Conservation (phyloP, 2,329 filamentous ascomycete genomes). For the Plectosphaerella plurivora region DNA sequence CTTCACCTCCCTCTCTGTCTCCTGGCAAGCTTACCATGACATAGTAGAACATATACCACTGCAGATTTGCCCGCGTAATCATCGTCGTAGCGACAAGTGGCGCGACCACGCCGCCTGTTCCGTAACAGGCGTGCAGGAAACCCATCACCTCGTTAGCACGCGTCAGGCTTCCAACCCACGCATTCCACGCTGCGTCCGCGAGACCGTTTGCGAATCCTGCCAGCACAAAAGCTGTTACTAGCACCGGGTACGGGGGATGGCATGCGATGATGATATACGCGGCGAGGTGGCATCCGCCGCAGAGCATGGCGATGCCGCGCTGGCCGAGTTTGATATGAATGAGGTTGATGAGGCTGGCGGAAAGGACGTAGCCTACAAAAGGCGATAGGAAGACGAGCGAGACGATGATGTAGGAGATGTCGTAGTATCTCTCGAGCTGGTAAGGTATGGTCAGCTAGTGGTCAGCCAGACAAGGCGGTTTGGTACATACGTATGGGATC, state of each 20-base stretch:
- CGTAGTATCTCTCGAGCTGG: slow-evolving; percentile 45
- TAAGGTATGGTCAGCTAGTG: background rate
- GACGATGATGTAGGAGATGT: slow-evolving; percentile 55
- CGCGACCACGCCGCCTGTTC: slow-evolving; percentile 62
- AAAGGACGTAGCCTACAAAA: slow-evolving; percentile 58
- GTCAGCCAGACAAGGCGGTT: background rate
- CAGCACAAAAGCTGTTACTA: slow-evolving; percentile 61
- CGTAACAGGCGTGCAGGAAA: slow-evolving; percentile 65
- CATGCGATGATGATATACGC: slow-evolving; percentile 58
- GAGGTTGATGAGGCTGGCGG: slow-evolving; percentile 56
- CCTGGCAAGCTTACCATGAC: slow-evolving; percentile 52
- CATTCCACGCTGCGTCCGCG: slow-evolving; percentile 51
- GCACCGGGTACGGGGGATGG: slow-evolving; percentile 64
- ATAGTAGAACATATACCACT: slow-evolving; percentile 73
- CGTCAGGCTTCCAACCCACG: slow-evolving; percentile 60
- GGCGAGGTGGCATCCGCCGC: slow-evolving; percentile 55
- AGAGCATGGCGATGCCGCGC: slow-evolving; percentile 58
- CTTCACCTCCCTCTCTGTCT: too few species aligned
- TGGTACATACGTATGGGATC: slow-evolving; percentile 43
- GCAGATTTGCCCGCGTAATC: slow-evolving; percentile 55
- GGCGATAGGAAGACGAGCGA: slow-evolving; percentile 64
- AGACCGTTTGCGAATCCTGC: slow-evolving; percentile 69
- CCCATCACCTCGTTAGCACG: slow-evolving; percentile 67
- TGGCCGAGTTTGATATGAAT: slow-evolving; percentile 32
- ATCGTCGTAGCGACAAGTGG: slow-evolving; percentile 68